Base-by-base conservation (phyloP, 2,329 filamentous ascomycete genomes). In the Dothistroma septosporum region DNA sequence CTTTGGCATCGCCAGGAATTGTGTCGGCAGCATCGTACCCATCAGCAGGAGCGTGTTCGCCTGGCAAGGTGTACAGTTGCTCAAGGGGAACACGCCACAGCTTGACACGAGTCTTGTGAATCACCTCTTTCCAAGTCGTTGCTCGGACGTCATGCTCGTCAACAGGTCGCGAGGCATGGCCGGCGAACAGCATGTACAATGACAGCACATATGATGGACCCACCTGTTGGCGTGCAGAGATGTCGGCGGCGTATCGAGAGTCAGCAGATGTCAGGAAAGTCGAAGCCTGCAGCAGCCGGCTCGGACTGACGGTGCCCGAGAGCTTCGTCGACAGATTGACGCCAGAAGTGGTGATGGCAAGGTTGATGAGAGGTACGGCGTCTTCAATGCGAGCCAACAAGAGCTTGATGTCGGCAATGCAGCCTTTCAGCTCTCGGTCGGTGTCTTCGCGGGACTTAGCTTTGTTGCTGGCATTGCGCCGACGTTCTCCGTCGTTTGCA, bases 341-440 rank as follows among this genome's bases (percentile, higher is more conserved):
- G 0, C 94, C 94, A 1, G 93, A 97, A 0, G 92, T 93, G 1
- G 91, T 94, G 66, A 99, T 96, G 58, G 94, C 94, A 31, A 99
- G 82, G 69, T 94, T 96, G 73, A 99, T 88, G 3, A 96, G 80
- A 0, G 93, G 93, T 11, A 97, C 91, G 12, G 93, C 90, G 74
- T 94, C 88, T 73, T 97, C 93, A 63, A 99, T 96, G 9, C 88
- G 85, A 11, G 79, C 77, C 1, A 97, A 82, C 2, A 99, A 77
- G 12, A 78, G 81, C 71, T 87, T 90, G 70, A 96, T 93, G 50
- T 92, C 89, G 11, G 78, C 72, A 56, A 93, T 85, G 64, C 97
- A 89, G 44, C 79, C 76, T 56, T 84, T 81, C 22, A 96, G 79
- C 70, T 93, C 87, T 1, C 79, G 75, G 59, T 87, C 83, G 61